Evolutionary conservation across 176 grass and related monocot genomes (phyloP), one percentile per base, ranked within the genome.

Genomic region (Miscanthus lutarioriparius): DNA sequence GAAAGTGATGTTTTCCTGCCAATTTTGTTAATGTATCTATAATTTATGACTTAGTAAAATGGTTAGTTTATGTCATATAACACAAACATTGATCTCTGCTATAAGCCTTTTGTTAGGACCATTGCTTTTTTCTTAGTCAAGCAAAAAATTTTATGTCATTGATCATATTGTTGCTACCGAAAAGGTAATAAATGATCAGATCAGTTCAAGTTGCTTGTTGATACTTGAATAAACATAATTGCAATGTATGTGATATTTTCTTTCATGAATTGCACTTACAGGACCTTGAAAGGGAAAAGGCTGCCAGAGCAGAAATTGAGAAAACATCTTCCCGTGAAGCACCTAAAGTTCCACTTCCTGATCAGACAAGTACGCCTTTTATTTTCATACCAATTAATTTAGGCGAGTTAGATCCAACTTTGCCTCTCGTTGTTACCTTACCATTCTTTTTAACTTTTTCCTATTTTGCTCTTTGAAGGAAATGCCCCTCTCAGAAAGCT

Each of bases 221-320:
- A 16, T 78, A 28, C 37, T 25, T 48, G 8, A 65, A 25, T 25
- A 70, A 70, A 41, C 65, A 66, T 64, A 44, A 82, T 77, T 64
- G 68, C 22, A 74, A 61, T 72, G 30, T 30, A 45, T 83, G 14
- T 16, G 25, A 79, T 77, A 72, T 19, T 48, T 58, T 84, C 15
- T 82, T 87, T 51, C 9, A 30, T 38, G 27, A 59, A 66, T 84
- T 71, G 15, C 70, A 44, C 69, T 82, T 83, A 56, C 88, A 99
- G 97, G 97, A 99, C 76, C 90, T 99, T 75, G 93, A 96, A 87
- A 94, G 90, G 67, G 90, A 94, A 92, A 99, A 88, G 80, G 87
- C 84, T 77, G 74, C 88, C 38, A 94, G 90, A 53, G 81, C 87
- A 84, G 97, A 99, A 80, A 64, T 99, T 64, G 93, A 99, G 84